Percentiles rank a stretch among this genome's conserved stretches.
Conservation (phyloP, 768 basidiomycete genomes). For the Termitomyces sp. region DNA sequence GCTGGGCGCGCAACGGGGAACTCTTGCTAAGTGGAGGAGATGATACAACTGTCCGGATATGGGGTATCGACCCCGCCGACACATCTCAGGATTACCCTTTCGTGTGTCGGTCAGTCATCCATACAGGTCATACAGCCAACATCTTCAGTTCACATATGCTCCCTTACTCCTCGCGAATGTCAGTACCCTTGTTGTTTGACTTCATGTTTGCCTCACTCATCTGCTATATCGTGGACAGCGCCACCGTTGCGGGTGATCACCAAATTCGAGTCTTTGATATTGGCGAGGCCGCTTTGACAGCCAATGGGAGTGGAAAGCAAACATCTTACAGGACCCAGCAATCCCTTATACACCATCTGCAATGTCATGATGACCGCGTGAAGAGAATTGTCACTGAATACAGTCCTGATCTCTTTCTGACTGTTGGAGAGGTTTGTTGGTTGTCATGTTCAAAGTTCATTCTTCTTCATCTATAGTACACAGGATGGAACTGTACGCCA, state of each 20-base stretch:
- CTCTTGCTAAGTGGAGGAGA: slow-evolving; percentile 68
- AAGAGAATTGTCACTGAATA: slow-evolving; percentile 80
- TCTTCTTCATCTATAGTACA: not conserved
- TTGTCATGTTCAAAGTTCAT: not conserved
- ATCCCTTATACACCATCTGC: slow-evolving; percentile 47
- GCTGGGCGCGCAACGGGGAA: slow-evolving; percentile 65
- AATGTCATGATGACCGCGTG: slow-evolving; percentile 67
- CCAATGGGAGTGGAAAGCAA: slow-evolving; percentile 34
- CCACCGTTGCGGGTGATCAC: slow-evolving; percentile 67
- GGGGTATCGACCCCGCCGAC: slow-evolving; percentile 56
- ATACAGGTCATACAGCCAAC: slow-evolving; percentile 77
- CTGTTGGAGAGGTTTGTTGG: slow-evolving; percentile 65
- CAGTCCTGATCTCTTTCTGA: slow-evolving; percentile 69
- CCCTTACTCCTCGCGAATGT: slow-evolving; percentile 76
- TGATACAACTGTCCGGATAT: slow-evolving; percentile 74
- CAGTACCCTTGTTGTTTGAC: slow-evolving; percentile 20
- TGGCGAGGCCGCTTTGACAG: slow-evolving; percentile 31
- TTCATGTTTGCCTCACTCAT: slow-evolving; percentile 8
- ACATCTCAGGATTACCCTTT: slow-evolving; percentile 53
- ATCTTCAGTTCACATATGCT: slow-evolving; percentile 84
- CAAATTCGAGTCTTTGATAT: slow-evolving; percentile 80
- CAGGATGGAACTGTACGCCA: slow-evolving; percentile 87
- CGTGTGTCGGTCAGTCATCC: slow-evolving; percentile 58
- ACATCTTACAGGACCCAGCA: slow-evolving; percentile 40
- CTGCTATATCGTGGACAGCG: slow-evolving; percentile 30